Evolutionary conservation across 768 basidiomycete species (phyloP).

Genomic region (Lepiota venenata): DNA sequence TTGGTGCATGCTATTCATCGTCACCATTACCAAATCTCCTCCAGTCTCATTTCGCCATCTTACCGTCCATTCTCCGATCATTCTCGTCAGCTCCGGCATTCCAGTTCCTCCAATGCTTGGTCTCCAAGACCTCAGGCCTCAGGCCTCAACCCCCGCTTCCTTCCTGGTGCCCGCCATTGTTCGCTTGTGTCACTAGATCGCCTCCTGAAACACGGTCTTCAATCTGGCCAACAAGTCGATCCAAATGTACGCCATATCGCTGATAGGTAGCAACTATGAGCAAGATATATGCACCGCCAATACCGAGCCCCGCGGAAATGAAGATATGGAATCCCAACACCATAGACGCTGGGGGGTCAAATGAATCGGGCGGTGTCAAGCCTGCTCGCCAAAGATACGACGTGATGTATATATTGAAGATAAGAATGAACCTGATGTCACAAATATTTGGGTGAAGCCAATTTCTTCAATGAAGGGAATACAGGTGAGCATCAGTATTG

Average conservation of each 20-base stretch:
- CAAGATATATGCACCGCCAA: constrained; percentile 42
- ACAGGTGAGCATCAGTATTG: constrained; percentile 58
- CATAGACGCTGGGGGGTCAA: constrained; percentile 14
- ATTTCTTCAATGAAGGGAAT: constrained; percentile 85
- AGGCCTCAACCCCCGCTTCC: too few relatives aligned
- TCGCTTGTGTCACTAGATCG: too few relatives aligned
- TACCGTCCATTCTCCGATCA: too few relatives aligned
- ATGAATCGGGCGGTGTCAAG: constrained; percentile 9
- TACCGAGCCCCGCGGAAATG: constrained; percentile 34
- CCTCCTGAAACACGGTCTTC: not conserved
- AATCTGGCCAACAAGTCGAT: constrained; percentile 27
- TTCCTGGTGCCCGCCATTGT: too few relatives aligned
- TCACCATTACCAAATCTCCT: too few relatives aligned
- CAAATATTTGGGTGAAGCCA: constrained; percentile 92
- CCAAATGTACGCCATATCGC: constrained; percentile 31
- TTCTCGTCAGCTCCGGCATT: too few relatives aligned
- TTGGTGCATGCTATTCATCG: too few relatives aligned
- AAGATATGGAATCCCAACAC: constrained; percentile 25
- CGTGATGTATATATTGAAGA: constrained; percentile 46
- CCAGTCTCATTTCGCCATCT: too few relatives aligned
- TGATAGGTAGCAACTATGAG: constrained; percentile 42
- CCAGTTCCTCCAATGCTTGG: too few relatives aligned
- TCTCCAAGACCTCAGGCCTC: too few relatives aligned
- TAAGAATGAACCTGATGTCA: constrained; percentile 42
- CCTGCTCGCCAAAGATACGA: constrained; percentile 47